Conservation (phyloP, 2,329 filamentous ascomycete genomes). For the Atkinsonella texensis region DNA sequence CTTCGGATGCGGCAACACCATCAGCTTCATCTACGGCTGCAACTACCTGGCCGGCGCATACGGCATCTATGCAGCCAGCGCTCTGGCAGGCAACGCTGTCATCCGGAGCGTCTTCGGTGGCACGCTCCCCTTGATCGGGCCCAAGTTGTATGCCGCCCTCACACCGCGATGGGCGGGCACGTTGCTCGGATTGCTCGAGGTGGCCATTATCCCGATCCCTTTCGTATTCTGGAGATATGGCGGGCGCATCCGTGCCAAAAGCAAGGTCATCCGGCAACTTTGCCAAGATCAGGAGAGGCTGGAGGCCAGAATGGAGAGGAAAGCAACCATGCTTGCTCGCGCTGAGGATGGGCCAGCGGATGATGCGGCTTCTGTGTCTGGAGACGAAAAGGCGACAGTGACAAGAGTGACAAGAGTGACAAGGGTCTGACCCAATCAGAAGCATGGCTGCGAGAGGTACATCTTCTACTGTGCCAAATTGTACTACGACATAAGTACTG, state of each 20-base stretch:
- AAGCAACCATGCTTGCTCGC: neutral
- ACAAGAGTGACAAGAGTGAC: neutral
- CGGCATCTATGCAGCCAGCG: constrained; percentile 70
- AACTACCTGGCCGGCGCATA: constrained; percentile 75
- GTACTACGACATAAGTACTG: no score
- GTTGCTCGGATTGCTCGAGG: constrained; percentile 60
- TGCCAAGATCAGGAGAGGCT: constrained; percentile 30
- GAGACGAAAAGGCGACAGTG: no score
- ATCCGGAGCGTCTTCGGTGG: constrained; percentile 63
- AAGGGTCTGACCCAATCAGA: no score
- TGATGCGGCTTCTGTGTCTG: no score
- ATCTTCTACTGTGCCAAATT: no score
- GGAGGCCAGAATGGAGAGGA: constrained; percentile 12
- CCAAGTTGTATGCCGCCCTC: constrained; percentile 56
- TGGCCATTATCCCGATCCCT: constrained; percentile 65
- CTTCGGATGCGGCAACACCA: constrained; percentile 65
- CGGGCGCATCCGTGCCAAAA: constrained; percentile 38
- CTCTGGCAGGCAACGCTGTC: constrained; percentile 69
- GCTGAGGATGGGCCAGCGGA: neutral
- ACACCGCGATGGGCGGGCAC: constrained; percentile 72
- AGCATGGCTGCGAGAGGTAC: no score
- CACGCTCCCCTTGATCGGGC: constrained; percentile 63
- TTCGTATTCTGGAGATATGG: constrained; percentile 62
- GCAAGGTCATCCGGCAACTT: constrained; percentile 33
- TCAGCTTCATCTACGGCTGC: constrained; percentile 69